These are phyloP conservation scores for Teratosphaeria gauchensis DNA, from an alignment of 2,329 filamentous ascomycete genomes.

Conservation along the genomic window DNA sequence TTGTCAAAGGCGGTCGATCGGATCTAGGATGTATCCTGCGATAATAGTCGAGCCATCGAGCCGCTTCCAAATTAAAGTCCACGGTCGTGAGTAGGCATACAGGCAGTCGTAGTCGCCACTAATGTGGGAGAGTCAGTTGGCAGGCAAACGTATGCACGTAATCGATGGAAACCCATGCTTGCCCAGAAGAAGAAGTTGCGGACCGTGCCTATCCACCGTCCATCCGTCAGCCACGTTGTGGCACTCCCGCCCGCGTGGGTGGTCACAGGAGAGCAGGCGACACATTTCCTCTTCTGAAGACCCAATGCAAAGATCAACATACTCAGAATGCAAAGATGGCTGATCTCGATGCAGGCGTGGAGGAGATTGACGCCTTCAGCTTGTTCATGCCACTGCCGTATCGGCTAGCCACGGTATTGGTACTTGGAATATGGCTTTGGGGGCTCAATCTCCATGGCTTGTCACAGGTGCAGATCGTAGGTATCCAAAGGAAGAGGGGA, in stretches of 20 bases:
- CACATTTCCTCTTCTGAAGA: neutral
- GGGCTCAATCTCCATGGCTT: constrained; percentile 85
- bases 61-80: neutral
- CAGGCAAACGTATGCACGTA: neutral
- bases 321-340: constrained; percentile 3
- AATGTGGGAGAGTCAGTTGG: neutral
- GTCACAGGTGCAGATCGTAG: constrained; percentile 59
- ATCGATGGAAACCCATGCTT: neutral
- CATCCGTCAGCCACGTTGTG: constrained; percentile 1
- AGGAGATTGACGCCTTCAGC: constrained; percentile 71
- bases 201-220: neutral
- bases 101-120: neutral
- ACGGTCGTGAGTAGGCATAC: neutral
- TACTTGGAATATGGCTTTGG: constrained; percentile 92
- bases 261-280: neutral
- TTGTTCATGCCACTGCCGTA: constrained; percentile 80
- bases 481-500: neutral
- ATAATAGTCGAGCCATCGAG: neutral
- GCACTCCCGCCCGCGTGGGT: constrained; percentile 1
- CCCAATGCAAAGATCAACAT: neutral
- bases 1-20: neutral
- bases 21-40: neutral
- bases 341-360: constrained; percentile 8
- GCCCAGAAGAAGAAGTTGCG: neutral
- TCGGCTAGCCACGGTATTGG: constrained; percentile 74